phyloP scores from a whole-genome alignment of 768 basidiomycete genomes.

The Wakefieldia striispora region DNA sequence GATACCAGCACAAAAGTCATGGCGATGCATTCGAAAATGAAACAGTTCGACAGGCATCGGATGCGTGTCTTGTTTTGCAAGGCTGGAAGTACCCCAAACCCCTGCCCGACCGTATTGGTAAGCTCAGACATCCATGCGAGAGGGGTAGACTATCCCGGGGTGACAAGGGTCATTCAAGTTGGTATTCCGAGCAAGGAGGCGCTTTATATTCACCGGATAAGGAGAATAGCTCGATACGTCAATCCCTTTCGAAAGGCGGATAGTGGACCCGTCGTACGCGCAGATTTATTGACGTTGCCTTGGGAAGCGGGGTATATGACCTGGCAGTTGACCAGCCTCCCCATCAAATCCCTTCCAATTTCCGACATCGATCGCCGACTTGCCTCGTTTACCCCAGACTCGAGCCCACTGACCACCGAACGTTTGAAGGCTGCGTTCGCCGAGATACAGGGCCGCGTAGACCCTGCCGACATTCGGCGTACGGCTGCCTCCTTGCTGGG shows the following conservation, averaged over 20 bases:
- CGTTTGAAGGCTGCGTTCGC: constrained; percentile 28
- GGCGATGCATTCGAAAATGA: constrained; percentile 81
- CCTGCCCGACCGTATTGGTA: constrained; percentile 60
- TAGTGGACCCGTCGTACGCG: constrained; percentile 36
- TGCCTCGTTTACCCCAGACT: constrained; percentile 10
- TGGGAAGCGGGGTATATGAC: constrained; percentile 74
- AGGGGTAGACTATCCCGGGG: constrained; percentile 85
- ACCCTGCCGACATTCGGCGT: constrained; percentile 52
- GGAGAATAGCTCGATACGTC: constrained; percentile 75
- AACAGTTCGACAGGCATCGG: constrained; percentile 15
- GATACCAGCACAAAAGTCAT: constrained; percentile 56
- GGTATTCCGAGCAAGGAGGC: constrained; percentile 71
- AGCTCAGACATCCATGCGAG: constrained; percentile 88
- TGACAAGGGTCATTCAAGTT: constrained; percentile 89
- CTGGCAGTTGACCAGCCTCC: constrained; percentile 61
- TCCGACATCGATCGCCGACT: constrained; percentile 11
- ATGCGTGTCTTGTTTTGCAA: constrained; percentile 26
- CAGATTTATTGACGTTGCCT: constrained; percentile 76
- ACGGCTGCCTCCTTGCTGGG: constrained; percentile 69
- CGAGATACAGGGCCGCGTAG: constrained; percentile 36
- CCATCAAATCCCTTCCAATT: constrained; percentile 57
- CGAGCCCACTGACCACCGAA: constrained; percentile 14
- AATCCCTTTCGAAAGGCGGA: constrained; percentile 24
- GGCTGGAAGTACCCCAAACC: constrained; percentile 19
- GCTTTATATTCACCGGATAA: constrained; percentile 83